phyloP scores from a whole-genome alignment of 768 basidiomycete species.

The Obba rivulosa region DNA sequence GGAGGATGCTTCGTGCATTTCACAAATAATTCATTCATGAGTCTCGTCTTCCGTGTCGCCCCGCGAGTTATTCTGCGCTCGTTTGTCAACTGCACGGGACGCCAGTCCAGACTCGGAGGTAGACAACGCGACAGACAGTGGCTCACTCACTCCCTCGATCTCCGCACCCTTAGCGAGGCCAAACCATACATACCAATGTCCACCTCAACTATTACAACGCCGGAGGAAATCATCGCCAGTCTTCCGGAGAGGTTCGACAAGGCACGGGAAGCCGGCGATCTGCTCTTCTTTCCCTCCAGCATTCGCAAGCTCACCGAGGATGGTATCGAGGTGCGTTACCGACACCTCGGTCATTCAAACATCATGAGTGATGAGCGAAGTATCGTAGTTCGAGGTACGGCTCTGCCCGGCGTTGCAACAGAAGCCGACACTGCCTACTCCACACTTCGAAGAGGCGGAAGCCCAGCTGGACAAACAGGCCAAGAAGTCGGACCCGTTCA shows the following conservation, averaged over 20 bases:
- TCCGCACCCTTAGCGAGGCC: too few species aligned
- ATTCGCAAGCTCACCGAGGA: constrained; percentile 53
- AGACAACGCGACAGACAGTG: too few species aligned
- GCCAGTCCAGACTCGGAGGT: too few species aligned
- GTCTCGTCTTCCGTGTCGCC: too few species aligned
- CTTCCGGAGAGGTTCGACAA: constrained; percentile 51
- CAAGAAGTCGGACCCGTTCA: constrained; percentile 62
- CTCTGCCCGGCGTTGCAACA: constrained; percentile 81
- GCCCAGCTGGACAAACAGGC: constrained; percentile 19
- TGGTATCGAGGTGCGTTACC: constrained; percentile 53
- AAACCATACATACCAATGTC: too few species aligned
- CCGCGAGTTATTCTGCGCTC: too few species aligned
- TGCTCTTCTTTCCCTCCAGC: constrained; percentile 76
- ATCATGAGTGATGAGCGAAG: not conserved
- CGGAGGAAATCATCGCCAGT: constrained; percentile 47
- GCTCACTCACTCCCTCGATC: too few species aligned
- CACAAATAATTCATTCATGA: too few species aligned
- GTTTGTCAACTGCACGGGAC: too few species aligned
- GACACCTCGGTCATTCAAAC: not conserved
- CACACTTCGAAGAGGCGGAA: constrained; percentile 29
- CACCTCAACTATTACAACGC: not conserved
- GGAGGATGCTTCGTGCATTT: too few species aligned
- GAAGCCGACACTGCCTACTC: constrained; percentile 55
- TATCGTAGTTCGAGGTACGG: constrained; percentile 73
- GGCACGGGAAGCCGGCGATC: constrained; percentile 57